Evolutionary conservation across 2,329 filamentous ascomycete genomes (phyloP).

Genomic region (Colletotrichum incanum): DNA sequence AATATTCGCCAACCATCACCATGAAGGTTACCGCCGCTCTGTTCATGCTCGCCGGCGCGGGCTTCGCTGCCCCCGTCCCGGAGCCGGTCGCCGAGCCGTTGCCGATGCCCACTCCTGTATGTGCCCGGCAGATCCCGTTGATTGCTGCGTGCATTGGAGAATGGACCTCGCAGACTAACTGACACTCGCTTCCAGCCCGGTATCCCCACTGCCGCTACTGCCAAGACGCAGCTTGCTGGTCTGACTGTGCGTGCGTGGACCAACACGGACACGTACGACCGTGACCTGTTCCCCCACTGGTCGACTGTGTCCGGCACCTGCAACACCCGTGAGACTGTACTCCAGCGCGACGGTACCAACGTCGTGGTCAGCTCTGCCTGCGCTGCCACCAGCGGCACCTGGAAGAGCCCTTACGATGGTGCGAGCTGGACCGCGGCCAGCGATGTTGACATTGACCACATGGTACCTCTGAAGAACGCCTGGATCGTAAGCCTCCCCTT

Average conservation of each 20-base stretch:
- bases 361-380: slow-evolving; percentile 75
- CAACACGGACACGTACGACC: slow-evolving; percentile 72
- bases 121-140: slow-evolving; percentile 2
- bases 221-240: slow-evolving; percentile 70
- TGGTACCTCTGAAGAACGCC: slow-evolving; percentile 86
- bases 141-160: background rate
- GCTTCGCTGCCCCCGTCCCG: slow-evolving; percentile 45
- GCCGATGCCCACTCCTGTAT: slow-evolving; percentile 49
- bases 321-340: slow-evolving; percentile 80
- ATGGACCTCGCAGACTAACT: background rate
- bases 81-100: slow-evolving; percentile 32
- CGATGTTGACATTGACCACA: slow-evolving; percentile 87
- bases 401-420: slow-evolving; percentile 83
- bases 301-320: slow-evolving; percentile 76
- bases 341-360: slow-evolving; percentile 79
- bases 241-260: slow-evolving; percentile 72
- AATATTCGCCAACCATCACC: slow-evolving; percentile 3
- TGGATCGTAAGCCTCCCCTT: slow-evolving; percentile 74
- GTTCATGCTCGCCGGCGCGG: slow-evolving; percentile 44
- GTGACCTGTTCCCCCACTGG: slow-evolving; percentile 82
- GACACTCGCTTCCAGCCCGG: slow-evolving; percentile 62
- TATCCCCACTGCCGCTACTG: slow-evolving; percentile 73
- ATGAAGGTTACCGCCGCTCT: slow-evolving; percentile 44
- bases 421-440: slow-evolving; percentile 77
- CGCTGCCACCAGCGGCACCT: slow-evolving; percentile 75